Evolutionary conservation across 371 early-diverging fungal species (phyloP), one percentile per base, ranked within the genome.

Genomic region (Apophysomyces sp.): DNA sequence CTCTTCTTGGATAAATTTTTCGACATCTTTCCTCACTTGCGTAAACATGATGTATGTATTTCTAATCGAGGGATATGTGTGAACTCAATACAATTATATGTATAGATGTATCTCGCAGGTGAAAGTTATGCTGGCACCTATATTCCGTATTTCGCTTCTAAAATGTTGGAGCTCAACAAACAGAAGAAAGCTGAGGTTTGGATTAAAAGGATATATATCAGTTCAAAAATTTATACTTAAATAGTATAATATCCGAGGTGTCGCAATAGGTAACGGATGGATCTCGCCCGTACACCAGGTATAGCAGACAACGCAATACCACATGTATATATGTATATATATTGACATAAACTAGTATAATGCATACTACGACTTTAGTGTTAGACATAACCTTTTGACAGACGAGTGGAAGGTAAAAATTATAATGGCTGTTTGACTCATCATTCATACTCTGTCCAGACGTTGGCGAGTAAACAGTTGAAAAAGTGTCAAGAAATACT

Each of bases 191-290:
- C 39, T 24, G 24, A 63, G 18, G 57, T 65, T 37, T 54, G 49
- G 11, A 2, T 11, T 13, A 9, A 34, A 12, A 49, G n/a, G 32
- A 44, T 9, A 32, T 3, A 12, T 6, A 7, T 6, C 13, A 52
- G 16, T 24, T 2, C 5, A 31, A 5, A 3, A 4, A 15, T 36
- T 27, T 9, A 37, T 12, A 13, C 30, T 15, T 37, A 12, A 52
- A n/a, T 57, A 81, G 67, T 81, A 85, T 49, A 80, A 87, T 54
- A 57, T 94, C 5, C 68, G 83, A 58, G 93, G 94, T 2, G 28
- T 92, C 2, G 78, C 83, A 12, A 90, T 95, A 60, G 94, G 94
- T 9, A 95, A 94, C 67, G 94, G 94, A 16, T 95, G 95, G 95
- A 90, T 94, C 5, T 92, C 93, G 39, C 89, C 94, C 0, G 26